These are phyloP conservation scores for Metarhizium robertsii DNA, from an alignment of 2,329 filamentous ascomycete genomes.

Conservation along the genomic window DNA sequence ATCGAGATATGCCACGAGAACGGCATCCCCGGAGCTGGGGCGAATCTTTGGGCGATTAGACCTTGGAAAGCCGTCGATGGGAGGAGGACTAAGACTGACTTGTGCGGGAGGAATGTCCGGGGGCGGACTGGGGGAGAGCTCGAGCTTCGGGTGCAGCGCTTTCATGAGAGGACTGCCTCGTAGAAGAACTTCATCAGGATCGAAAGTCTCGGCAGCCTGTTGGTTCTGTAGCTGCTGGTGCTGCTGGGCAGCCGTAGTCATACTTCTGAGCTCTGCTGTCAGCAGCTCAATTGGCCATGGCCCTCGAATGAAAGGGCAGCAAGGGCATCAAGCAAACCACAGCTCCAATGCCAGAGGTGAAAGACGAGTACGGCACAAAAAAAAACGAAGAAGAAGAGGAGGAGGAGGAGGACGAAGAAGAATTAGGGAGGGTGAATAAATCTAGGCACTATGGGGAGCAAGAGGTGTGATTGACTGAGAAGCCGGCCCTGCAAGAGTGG, in stretches of 20 bases:
- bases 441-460: not conserved
- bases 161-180: conserved; percentile 31
- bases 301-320: conserved; percentile 10
- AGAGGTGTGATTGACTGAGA: not conserved
- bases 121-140: conserved; percentile 22
- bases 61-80: conserved; percentile 32
- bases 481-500: not conserved
- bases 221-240: conserved; percentile 20
- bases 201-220: conserved; percentile 27
- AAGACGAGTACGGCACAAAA: not conserved
- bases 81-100: conserved; percentile 24
- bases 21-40: conserved; percentile 53
- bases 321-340: conserved; percentile 8
- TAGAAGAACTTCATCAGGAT: conserved; percentile 33
- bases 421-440: not conserved
- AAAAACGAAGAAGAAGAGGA: no score
- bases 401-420: not conserved
- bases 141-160: conserved; percentile 22
- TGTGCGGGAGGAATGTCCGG: conserved; percentile 26
- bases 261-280: conserved; percentile 22
- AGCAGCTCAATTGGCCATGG: conserved; percentile 25
- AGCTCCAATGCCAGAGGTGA: not conserved
- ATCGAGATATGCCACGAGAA: conserved; percentile 56
- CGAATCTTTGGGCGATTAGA: conserved; percentile 44
- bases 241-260: conserved; percentile 30